phyloP scores from a whole-genome alignment of 192 early-diverging fungal genomes.

The Dimargaris xerosporica region DNA sequence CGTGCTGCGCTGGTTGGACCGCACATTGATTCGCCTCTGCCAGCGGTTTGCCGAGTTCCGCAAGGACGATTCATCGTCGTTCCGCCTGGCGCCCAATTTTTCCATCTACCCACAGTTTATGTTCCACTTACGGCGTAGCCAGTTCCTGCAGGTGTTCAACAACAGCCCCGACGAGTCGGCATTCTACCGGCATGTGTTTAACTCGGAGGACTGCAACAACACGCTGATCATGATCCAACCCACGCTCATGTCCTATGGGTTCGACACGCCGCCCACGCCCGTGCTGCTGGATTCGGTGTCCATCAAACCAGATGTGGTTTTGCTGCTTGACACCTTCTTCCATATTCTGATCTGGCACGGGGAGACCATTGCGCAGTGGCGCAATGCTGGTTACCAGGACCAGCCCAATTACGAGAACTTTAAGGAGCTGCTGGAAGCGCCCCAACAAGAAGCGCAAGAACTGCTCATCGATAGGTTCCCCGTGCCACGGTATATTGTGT shows the following conservation, averaged over 20 bases:
- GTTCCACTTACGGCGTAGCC: constrained; percentile 92
- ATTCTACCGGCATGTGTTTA: constrained; percentile 70
- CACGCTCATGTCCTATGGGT: constrained; percentile 80
- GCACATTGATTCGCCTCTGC: constrained; percentile 96
- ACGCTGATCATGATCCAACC: constrained; percentile 99
- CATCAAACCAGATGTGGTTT: constrained; percentile 81
- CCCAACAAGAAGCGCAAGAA: constrained; percentile 80
- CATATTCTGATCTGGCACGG: constrained; percentile 99
- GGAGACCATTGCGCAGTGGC: constrained; percentile 91
- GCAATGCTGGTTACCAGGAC: constrained; percentile 90
- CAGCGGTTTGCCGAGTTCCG: constrained; percentile 93
- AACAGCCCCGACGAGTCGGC: constrained; percentile 98
- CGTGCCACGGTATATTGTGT: constrained; percentile 94
- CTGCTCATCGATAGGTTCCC: constrained; percentile 91
- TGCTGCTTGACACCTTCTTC: constrained; percentile 97
- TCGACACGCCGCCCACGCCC: constrained; percentile 74
- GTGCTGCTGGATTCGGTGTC: constrained; percentile 96
- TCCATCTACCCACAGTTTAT: constrained; percentile 99
- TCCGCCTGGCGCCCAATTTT: constrained; percentile 83
- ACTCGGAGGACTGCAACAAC: constrained; percentile 90
- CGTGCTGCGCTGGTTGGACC: constrained; percentile 93
- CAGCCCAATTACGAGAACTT: constrained; percentile 90
- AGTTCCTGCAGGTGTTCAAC: constrained; percentile 98
- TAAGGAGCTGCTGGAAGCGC: constrained; percentile 79
- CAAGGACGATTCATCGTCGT: constrained; percentile 86